phyloP scores from a whole-genome alignment of 441 rosid genomes.

The Pelargonium cotyledonis region DNA sequence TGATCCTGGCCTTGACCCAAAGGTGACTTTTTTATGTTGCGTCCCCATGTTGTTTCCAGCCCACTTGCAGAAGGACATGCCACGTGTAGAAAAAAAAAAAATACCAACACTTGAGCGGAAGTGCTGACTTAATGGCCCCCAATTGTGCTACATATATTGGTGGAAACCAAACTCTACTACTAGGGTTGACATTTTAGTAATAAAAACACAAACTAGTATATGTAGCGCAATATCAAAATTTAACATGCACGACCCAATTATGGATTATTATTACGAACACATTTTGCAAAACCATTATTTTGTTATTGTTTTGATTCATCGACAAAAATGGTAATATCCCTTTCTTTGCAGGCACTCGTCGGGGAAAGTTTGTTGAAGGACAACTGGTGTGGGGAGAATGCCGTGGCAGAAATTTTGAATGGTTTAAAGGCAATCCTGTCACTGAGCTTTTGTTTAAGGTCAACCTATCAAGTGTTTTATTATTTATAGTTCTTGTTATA shows the following conservation, averaged over 20 bases:
- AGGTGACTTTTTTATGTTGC: no score
- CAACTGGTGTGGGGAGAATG: constrained; percentile 98
- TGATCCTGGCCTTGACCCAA: no score
- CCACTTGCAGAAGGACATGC: no score
- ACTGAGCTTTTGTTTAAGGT: constrained; percentile 68
- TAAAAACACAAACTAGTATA: no score
- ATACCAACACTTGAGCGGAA: no score
- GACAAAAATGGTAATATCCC: not conserved
- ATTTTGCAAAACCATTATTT: not conserved
- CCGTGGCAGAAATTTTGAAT: constrained; percentile 63
- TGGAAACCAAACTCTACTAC: no score
- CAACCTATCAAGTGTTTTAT: constrained; percentile 9
- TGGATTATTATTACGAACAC: not conserved
- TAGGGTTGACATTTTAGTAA: no score
- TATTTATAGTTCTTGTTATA: not conserved
- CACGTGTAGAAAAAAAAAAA: no score
- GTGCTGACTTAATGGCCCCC: no score
- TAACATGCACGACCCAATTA: not conserved
- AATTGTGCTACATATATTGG: no score
- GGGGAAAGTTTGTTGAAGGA: constrained; percentile 98
- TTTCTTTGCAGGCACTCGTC: constrained; percentile 58
- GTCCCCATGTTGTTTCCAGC: no score
- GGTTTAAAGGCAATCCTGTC: constrained; percentile 81
- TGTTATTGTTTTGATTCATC: not conserved
- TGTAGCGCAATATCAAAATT: no score